phyloP scores from a whole-genome alignment of 2,329 filamentous ascomycete species.

The Leptodontidium sp. region DNA sequence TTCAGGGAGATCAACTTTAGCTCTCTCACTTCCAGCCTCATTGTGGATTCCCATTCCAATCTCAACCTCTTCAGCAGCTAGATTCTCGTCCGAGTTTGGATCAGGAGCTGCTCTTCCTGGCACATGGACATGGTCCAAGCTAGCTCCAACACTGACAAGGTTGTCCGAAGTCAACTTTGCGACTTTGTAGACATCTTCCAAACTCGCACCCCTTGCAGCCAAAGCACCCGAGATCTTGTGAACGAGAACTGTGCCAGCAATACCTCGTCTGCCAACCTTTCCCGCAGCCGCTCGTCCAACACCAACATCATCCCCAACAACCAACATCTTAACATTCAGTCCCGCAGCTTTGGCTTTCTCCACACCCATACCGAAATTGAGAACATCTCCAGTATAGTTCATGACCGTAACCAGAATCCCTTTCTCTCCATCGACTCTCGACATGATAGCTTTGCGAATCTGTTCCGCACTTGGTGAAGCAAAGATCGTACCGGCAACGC shows the following conservation, averaged over 20 bases:
- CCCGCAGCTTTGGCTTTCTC: slow-evolving; percentile 89
- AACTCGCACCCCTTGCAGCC: slow-evolving; percentile 71
- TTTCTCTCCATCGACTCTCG: slow-evolving; percentile 72
- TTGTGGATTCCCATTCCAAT: slow-evolving; percentile 80
- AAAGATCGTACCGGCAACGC: slow-evolving; percentile 88
- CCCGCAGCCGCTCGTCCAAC: slow-evolving; percentile 83
- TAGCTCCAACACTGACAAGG: slow-evolving; percentile 84
- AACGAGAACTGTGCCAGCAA: slow-evolving; percentile 91
- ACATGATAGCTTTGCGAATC: slow-evolving; percentile 77
- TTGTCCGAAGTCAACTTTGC: slow-evolving; percentile 78
- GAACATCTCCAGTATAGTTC: slow-evolving; percentile 91
- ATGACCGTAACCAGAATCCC: slow-evolving; percentile 92
- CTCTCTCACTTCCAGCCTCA: slow-evolving; percentile 62
- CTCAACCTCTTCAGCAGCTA: slow-evolving; percentile 66
- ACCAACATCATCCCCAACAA: slow-evolving; percentile 91
- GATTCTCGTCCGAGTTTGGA: slow-evolving; percentile 59
- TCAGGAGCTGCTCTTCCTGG: slow-evolving; percentile 73
- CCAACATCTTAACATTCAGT: slow-evolving; percentile 83
- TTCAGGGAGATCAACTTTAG: slow-evolving; percentile 56
- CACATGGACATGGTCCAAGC: slow-evolving; percentile 90
- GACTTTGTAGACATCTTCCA: slow-evolving; percentile 76
- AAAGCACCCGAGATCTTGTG: slow-evolving; percentile 88
- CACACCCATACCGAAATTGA: slow-evolving; percentile 93
- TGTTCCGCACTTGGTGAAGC: slow-evolving; percentile 84
- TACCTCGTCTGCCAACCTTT: slow-evolving; percentile 91